Evolutionary conservation across 176 grass and related monocot species (phyloP).

Genomic region (Carex myosuroides): DNA sequence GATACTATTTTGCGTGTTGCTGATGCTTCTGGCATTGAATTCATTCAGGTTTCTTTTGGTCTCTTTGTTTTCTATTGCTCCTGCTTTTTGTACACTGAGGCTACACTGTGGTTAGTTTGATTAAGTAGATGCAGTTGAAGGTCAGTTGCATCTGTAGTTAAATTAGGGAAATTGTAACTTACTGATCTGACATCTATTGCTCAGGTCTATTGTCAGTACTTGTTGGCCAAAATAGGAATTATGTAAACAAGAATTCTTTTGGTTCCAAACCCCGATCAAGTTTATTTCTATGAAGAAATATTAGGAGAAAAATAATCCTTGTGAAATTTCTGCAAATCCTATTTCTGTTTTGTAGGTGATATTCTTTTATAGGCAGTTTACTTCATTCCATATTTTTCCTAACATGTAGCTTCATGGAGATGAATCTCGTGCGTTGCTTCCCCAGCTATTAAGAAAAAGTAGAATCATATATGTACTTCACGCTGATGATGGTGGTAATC

Average conservation of each 20-base stretch:
- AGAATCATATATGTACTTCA: conserved; percentile 78
- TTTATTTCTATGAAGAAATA: not conserved
- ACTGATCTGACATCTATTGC: not conserved
- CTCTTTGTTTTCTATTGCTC: not conserved
- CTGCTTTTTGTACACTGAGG: not conserved
- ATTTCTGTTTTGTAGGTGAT: not conserved
- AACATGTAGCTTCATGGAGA: conserved; percentile 78
- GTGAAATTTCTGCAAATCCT: not conserved
- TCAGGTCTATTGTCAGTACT: not conserved
- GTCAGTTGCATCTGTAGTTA: not conserved
- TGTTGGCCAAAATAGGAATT: not conserved
- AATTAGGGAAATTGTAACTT: not conserved
- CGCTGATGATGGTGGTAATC: conserved; percentile 56
- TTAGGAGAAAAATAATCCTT: not conserved
- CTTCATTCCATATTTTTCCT: not conserved
- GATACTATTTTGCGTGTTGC: conserved; percentile 57
- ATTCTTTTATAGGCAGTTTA: not conserved
- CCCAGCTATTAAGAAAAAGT: conserved; percentile 35
- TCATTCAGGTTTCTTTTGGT: conserved; percentile 49
- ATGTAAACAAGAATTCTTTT: not conserved
- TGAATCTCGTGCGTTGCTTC: conserved; percentile 52
- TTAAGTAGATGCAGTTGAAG: not conserved
- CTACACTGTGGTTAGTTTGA: not conserved
- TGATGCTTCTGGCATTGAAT: conserved; percentile 54
- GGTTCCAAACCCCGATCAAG: not conserved